Percentiles rank a stretch among this genome's conserved stretches.
phyloP scores from a whole-genome alignment of 495 filamentous ascomycete species.

The Tuber melanosporum region DNA sequence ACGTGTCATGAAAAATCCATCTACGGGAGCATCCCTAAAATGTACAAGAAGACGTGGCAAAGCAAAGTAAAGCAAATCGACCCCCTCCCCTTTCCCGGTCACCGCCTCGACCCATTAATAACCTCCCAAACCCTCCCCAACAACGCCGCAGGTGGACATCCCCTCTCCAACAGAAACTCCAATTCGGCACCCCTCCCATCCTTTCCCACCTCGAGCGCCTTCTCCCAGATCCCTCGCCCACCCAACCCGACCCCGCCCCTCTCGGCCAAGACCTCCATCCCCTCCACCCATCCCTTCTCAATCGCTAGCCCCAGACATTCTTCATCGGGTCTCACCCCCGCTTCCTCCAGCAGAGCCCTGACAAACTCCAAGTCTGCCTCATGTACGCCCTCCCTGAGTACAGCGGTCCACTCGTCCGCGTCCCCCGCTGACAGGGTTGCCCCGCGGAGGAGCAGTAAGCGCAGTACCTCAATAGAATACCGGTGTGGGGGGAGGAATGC shows the following conservation, averaged over 20 bases:
- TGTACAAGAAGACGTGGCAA: background rate
- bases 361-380: conserved; percentile 1
- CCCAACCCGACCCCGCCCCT: conserved; percentile 12
- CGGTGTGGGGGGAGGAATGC: background rate
- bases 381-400: conserved; percentile 9
- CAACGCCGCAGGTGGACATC: conserved; percentile 19
- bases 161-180: conserved; percentile 25
- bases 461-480: background rate
- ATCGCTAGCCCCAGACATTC: conserved; percentile 21
- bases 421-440: conserved; percentile 10
- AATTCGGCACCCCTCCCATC: background rate
- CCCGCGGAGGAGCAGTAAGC: conserved; percentile 5
- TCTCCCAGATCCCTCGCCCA: conserved; percentile 24
- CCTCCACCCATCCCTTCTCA: conserved; percentile 11
- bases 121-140: conserved; percentile 13
- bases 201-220: conserved; percentile 14
- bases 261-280: conserved; percentile 17
- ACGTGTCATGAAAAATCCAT: background rate
- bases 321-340: conserved; percentile 11
- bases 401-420: background rate
- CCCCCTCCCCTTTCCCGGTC: background rate
- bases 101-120: background rate
- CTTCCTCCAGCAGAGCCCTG: background rate
- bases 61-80: background rate
- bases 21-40: background rate